Percentiles rank a stretch among this genome's conserved stretches.
Conservation (phyloP, 495 filamentous ascomycete species). For the Aspergillus egyptiacus region DNA sequence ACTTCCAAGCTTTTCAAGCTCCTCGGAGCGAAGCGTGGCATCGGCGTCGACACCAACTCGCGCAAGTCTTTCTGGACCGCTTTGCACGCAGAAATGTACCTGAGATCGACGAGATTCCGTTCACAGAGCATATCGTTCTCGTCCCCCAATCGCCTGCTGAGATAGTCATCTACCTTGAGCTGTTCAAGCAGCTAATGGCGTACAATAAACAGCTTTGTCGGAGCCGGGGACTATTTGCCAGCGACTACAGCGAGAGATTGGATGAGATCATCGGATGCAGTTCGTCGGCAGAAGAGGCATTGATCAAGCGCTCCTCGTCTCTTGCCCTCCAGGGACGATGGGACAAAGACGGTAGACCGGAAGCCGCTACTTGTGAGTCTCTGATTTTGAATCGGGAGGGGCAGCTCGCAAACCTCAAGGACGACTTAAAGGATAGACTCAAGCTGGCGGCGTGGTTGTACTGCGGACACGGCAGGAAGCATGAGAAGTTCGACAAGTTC, state of each 20-base stretch:
- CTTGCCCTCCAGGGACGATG: slow-evolving; percentile 15
- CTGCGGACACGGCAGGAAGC: slow-evolving; percentile 10
- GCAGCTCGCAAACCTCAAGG: slow-evolving; percentile 26
- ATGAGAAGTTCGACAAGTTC: slow-evolving; percentile 23
- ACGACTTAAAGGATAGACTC: slow-evolving; percentile 23
- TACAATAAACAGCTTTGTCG: slow-evolving; percentile 37
- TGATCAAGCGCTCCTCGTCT: slow-evolving; percentile 44
- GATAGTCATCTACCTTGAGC: slow-evolving; percentile 39
- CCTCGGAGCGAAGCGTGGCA: slow-evolving; percentile 48
- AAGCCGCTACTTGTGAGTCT: slow-evolving; percentile 16
- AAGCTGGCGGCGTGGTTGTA: slow-evolving; percentile 34
- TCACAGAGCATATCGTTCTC: slow-evolving; percentile 31
- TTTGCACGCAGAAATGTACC: slow-evolving; percentile 50
- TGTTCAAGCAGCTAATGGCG: slow-evolving; percentile 40
- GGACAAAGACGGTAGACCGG: slow-evolving; percentile 10
- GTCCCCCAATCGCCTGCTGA: slow-evolving; percentile 37
- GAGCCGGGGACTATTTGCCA: slow-evolving; percentile 27
- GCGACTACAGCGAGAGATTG: slow-evolving; percentile 35
- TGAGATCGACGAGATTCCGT: slow-evolving; percentile 40
- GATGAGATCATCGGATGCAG: slow-evolving; percentile 39
- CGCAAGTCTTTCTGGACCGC: slow-evolving; percentile 47
- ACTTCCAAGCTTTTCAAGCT: slow-evolving; percentile 40
- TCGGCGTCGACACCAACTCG: slow-evolving; percentile 38
- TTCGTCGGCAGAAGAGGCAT: slow-evolving; percentile 36
- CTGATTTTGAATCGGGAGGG: slow-evolving; percentile 21